Conservation (phyloP, 257 asterid species). For the Eustoma russellianum region DNA sequence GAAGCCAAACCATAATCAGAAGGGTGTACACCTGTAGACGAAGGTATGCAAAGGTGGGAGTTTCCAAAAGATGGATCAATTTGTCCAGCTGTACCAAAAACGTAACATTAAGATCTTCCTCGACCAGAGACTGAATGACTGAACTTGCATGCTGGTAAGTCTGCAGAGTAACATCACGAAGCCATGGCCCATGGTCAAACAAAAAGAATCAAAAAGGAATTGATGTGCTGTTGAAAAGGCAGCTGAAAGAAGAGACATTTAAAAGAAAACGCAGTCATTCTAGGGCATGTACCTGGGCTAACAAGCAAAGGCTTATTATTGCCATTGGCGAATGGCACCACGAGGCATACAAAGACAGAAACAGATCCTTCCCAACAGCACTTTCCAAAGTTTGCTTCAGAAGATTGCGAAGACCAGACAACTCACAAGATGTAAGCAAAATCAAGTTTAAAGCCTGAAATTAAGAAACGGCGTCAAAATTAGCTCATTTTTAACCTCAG, state of each 20-base stretch:
- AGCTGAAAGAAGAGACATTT: neutral
- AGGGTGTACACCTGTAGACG: slow-evolving; percentile 67
- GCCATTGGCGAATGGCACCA: slow-evolving; percentile 99
- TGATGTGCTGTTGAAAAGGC: slow-evolving; percentile 3
- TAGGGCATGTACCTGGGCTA: slow-evolving; percentile 69
- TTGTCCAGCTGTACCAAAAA: slow-evolving; percentile 95
- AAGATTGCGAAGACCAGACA: slow-evolving; percentile 74
- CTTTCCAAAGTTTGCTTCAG: slow-evolving; percentile 61
- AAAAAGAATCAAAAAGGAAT: slow-evolving; percentile 8
- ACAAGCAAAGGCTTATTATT: slow-evolving; percentile 85
- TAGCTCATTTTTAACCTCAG: neutral
- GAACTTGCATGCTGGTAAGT: slow-evolving; percentile 90
- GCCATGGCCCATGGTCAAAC: too few species aligned
- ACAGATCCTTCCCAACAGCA: slow-evolving; percentile 70
- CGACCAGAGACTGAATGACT: slow-evolving; percentile 83
- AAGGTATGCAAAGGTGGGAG: slow-evolving; percentile 92
- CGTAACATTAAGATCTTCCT: slow-evolving; percentile 91
- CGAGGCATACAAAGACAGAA: slow-evolving; percentile 78
- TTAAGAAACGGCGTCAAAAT: slow-evolving; percentile 8
- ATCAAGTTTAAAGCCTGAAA: slow-evolving; percentile 91
- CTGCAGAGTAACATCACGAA: slow-evolving; percentile 32
- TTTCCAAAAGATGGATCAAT: slow-evolving; percentile 86
- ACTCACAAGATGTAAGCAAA: slow-evolving; percentile 93
- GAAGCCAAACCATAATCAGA: neutral
- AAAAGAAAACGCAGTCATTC: neutral